A percentile compares a stretch with the other conserved stretches of the same genome.
phyloP scores from a whole-genome alignment of 176 grass and related monocot species.

The Musa schizocarpa region DNA sequence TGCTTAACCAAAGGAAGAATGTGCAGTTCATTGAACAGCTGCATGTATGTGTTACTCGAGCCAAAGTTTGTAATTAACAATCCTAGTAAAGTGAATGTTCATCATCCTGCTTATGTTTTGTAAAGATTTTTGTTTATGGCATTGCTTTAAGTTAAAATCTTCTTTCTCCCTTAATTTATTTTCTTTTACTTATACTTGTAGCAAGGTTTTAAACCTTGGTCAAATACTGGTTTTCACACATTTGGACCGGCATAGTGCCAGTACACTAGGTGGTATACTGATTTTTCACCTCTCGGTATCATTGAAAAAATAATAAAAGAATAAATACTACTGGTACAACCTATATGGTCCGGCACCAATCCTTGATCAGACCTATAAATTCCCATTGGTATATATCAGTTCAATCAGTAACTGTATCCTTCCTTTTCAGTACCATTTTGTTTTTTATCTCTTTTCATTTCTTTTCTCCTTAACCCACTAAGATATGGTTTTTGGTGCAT shows the following conservation, averaged over 20 bases:
- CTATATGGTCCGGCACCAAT: too few relatives aligned
- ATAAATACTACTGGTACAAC: too few relatives aligned
- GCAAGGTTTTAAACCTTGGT: too few relatives aligned
- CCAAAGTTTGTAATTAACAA: neutral
- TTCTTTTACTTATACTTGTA: too few relatives aligned
- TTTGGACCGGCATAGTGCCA: neutral
- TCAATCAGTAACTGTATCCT: too few relatives aligned
- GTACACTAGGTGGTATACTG: neutral
- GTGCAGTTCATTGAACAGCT: constrained; percentile 17
- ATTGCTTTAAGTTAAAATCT: neutral
- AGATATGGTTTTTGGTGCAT: neutral
- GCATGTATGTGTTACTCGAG: constrained; percentile 29
- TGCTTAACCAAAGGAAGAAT: constrained; percentile 31
- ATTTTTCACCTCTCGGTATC: too few relatives aligned
- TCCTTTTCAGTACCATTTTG: neutral
- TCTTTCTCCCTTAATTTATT: neutral
- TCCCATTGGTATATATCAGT: too few relatives aligned
- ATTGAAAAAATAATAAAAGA: too few relatives aligned
- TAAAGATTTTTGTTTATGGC: neutral
- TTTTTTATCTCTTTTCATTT: neutral
- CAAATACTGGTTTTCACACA: too few relatives aligned
- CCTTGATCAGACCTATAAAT: too few relatives aligned
- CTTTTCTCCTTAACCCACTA: neutral
- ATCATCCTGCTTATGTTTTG: neutral
- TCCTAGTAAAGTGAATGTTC: neutral